These are phyloP conservation scores for Trametes polyzona DNA, from an alignment of 1,284 basidiomycete genomes.

Conservation along the genomic window DNA sequence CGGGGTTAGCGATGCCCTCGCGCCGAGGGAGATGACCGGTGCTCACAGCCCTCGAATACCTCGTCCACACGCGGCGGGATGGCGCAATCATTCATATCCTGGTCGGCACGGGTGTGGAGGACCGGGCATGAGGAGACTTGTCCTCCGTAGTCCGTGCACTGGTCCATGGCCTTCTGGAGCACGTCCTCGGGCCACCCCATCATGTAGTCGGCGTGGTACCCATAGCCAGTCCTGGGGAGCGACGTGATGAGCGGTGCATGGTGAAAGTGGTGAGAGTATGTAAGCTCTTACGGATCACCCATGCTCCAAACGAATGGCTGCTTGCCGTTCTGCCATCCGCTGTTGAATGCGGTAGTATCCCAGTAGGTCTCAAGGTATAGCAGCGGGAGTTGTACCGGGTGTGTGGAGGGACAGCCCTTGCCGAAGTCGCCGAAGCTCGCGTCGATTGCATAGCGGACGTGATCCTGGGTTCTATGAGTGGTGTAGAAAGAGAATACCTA, in stretches of 20 bases:
- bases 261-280: too few species aligned
- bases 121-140: conserved; percentile 10
- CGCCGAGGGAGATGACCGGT: too few species aligned
- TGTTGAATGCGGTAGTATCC: conserved; percentile 29
- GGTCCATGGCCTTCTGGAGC: conserved; percentile 45
- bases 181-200: conserved; percentile 54
- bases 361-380: conserved; percentile 33
- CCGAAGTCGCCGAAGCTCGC: conserved; percentile 27
- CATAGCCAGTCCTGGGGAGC: conserved; percentile 46
- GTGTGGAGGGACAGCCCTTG: conserved; percentile 27
- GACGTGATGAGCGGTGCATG: not conserved
- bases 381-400: conserved; percentile 31
- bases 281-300: conserved; percentile 27
- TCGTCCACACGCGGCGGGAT: conserved; percentile 7
- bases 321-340: conserved; percentile 15
- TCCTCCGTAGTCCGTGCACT: conserved; percentile 18
- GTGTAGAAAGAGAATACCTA: too few species aligned
- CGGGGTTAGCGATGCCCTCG: not conserved
- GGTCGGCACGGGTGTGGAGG: conserved; percentile 8
- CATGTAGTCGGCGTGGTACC: conserved; percentile 56
- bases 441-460: conserved; percentile 32
- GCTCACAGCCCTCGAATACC: conserved; percentile 4
- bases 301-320: conserved; percentile 34
- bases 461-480: not conserved
- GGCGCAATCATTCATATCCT: conserved; percentile 14